Evolutionary conservation across 805 yeast species (phyloP), one percentile per base, ranked within the genome.

Genomic region (Saturnispora gosingensis): DNA sequence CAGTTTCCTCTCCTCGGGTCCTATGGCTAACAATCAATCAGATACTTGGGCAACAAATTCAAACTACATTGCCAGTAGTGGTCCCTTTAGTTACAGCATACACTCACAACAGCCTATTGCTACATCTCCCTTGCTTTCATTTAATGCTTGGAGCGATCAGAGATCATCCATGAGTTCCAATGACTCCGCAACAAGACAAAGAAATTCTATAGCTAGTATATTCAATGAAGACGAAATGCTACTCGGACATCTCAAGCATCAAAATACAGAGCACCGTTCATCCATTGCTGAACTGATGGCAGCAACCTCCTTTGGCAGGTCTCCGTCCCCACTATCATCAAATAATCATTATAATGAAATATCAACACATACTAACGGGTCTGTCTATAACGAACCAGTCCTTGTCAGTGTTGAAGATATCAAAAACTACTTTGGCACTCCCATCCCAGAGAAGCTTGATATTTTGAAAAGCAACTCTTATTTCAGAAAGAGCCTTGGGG

Each of bases 391-490:
- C 38, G 65, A 63, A 15, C 66, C 61, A 34, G 56, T 60, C 25
- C 38, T 57, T n/a, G 61, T 58, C 30, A 61, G 61, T 2, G 55
- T 58, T 44, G 58, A 58, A 34, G 63, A 62, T 15, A 67, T 65
- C 20, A 60, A 62, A 15, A 25, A 43, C 20, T 66, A 66, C 53
- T 63, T 66, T 43, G 61, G 63, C 4, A 50, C 58, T 1, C 68
- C 68, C 20, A 36, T 63, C 3, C 47, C 53, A 2, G 63, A 60
- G 32, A 54, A 58, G 3, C 53, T 65, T 34, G 58, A 57, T 44
- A 54, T 66, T 20, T 48, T 59, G 25, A 58, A 58, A 34, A 59
- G 56, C 36, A 54, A 63, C 32, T 55, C 25, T 3, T 43, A 27
- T 28, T 49, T 49, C 16, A 49, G 43, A 34, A 32, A 22, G 15